phyloP scores from a whole-genome alignment of 768 basidiomycete genomes.

The Mycena vitilis region DNA sequence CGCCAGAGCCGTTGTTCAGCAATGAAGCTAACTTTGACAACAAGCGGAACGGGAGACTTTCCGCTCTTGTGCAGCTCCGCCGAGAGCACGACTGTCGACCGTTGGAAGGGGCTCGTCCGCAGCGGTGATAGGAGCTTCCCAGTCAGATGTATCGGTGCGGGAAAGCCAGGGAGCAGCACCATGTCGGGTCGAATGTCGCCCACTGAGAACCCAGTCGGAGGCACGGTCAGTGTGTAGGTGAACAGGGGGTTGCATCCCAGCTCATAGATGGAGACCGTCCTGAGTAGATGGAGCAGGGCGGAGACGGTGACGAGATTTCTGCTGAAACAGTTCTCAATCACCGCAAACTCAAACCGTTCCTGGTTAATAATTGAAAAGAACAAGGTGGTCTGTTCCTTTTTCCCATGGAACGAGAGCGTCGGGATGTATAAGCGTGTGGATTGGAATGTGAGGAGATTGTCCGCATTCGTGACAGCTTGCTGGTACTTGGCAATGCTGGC shows the following conservation, averaged over 20 bases:
- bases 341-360: conserved; percentile 27
- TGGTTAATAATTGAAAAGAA: conserved; percentile 24
- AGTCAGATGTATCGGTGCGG: conserved; percentile 16
- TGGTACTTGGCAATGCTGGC: conserved; percentile 24
- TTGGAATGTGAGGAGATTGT: conserved; percentile 20
- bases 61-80: conserved; percentile 23
- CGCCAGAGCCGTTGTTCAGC: conserved; percentile 17
- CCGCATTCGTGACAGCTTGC: conserved; percentile 26
- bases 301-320: conserved; percentile 8
- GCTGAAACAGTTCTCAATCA: conserved; percentile 21
- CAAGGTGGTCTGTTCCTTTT: conserved; percentile 20
- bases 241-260: conserved; percentile 32
- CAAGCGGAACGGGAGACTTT: neutral
- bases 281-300: conserved; percentile 22
- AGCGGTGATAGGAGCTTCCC: conserved; percentile 23
- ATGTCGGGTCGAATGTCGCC: conserved; percentile 23
- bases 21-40: conserved; percentile 23
- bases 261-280: conserved; percentile 22
- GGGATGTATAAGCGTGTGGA: conserved; percentile 21
- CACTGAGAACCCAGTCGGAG: conserved; percentile 14
- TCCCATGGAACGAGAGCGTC: conserved; percentile 31
- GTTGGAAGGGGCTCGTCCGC: conserved; percentile 21
- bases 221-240: conserved; percentile 17
- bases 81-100: conserved; percentile 27
- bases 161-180: conserved; percentile 20